Evolutionary conservation across 805 yeast species (phyloP).

Genomic region (Wickerhamomyces kurtzmanii): DNA sequence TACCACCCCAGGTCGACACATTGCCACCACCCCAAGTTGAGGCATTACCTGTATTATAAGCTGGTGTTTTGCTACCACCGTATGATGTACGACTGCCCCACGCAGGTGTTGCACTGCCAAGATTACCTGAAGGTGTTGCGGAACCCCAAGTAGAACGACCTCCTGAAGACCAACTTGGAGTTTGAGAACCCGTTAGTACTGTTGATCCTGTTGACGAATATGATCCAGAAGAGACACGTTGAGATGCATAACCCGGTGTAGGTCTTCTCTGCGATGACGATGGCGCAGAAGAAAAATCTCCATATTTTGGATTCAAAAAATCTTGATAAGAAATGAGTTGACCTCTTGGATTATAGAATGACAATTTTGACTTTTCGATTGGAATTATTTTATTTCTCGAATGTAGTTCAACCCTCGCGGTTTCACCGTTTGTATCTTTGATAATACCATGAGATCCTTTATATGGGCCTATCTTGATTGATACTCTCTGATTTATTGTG

Average conservation of each 20-base stretch:
- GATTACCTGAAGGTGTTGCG: no score
- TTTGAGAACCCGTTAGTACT: slow-evolving; percentile 28
- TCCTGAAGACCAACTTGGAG: slow-evolving; percentile 33
- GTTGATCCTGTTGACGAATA: no score
- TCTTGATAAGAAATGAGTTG: slow-evolving; percentile 71
- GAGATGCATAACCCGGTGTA: slow-evolving; percentile 11
- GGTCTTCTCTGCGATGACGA: slow-evolving; percentile 4
- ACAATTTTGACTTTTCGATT: slow-evolving; percentile 68
- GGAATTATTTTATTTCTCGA: slow-evolving; percentile 84
- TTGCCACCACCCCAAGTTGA: slow-evolving; percentile 24
- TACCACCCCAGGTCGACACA: slow-evolving; percentile 29
- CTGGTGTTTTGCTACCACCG: slow-evolving; percentile 39
- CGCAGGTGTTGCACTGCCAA: slow-evolving; percentile 39
- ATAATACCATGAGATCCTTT: slow-evolving; percentile 93
- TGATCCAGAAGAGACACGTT: slow-evolving; percentile 21
- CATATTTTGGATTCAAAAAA: slow-evolving; percentile 44
- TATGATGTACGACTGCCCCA: slow-evolving; percentile 37
- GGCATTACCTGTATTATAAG: slow-evolving; percentile 22
- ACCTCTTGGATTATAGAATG: slow-evolving; percentile 62
- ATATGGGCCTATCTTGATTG: slow-evolving; percentile 83
- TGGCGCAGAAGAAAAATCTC: slow-evolving; percentile 7
- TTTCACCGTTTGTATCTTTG: slow-evolving; percentile 85
- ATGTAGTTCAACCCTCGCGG: slow-evolving; percentile 89
- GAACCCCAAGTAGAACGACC: slow-evolving; percentile 20
- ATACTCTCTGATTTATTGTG: slow-evolving; percentile 74